Percentiles rank a stretch among this genome's conserved stretches.
Evolutionary conservation across 352 stramenopile species (phyloP).

Genomic region (Globisporangium iwayamae): DNA sequence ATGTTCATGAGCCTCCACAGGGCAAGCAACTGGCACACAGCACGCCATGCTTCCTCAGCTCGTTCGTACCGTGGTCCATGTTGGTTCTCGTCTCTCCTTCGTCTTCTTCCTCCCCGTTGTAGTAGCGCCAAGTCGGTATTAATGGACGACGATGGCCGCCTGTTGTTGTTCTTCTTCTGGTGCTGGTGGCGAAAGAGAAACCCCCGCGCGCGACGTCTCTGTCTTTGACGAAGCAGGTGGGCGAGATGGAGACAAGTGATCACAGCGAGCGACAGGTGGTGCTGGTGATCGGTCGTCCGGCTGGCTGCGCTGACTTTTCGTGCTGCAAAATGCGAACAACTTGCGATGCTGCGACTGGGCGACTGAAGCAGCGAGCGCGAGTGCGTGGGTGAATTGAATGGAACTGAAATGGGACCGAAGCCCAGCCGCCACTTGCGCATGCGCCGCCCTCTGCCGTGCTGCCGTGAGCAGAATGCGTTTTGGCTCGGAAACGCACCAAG

Average conservation of each 20-base stretch:
- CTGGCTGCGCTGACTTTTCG: neutral
- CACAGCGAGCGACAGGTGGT: neutral
- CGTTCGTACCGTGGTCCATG: conserved; percentile 26
- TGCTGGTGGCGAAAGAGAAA: conserved; percentile 5
- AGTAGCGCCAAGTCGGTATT: neutral
- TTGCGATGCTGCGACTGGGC: neutral
- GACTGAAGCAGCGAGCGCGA: neutral
- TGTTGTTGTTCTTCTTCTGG: neutral
- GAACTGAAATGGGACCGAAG: neutral
- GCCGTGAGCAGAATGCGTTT: neutral
- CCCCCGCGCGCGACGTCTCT: neutral
- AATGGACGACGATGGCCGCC: neutral
- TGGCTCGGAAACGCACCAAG: neutral
- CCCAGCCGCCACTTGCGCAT: neutral
- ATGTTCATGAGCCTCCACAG: too few relatives aligned
- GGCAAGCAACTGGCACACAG: too few relatives aligned
- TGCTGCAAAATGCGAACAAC: neutral
- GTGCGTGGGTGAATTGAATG: neutral
- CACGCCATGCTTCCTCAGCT: neutral
- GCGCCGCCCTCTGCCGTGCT: conserved; percentile 1
- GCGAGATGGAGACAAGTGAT: neutral
- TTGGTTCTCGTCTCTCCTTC: neutral
- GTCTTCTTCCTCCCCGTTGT: neutral
- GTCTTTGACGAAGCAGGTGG: neutral
- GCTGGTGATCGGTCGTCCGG: neutral